Base-by-base conservation (phyloP, 805 yeast genomes). In the Saccharomycopsis fibuligera region DNA sequence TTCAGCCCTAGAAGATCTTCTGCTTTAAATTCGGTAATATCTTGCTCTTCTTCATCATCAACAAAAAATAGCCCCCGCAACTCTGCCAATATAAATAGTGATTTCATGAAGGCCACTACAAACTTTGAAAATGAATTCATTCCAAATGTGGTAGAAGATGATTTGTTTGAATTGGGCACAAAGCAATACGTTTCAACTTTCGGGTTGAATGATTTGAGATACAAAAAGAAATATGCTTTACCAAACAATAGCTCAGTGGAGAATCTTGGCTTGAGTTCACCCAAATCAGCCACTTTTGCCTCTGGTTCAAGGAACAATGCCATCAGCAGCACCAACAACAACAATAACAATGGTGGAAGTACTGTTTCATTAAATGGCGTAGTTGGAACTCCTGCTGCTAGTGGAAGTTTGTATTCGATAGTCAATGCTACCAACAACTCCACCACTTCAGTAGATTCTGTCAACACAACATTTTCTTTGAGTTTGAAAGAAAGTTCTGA, bases 191-290 rank as follows among this genome's bases (percentile, higher is more conserved):
- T 49, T 12, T 29, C 48, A 10, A 41, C 45, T n/a, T 50, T 47
- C 27, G 46, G 47, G 4, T 17, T 44, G 35, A 41, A 27, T 21
- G 55, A 52, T 41, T 21, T 52, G 24, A 31, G 55, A 14, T 49
- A 49, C 33, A 52, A 49, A 33, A 52, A 52, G 44, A 49, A 52
- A 36, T 52, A 52, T 24, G 53, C 53, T 6, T 35, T 52, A 22
- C 55, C 55, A 8, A 46, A 35, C 19, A 45, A 52, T 19, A 42
- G 29, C 35, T 42, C 50, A 21, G 48, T 44, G 5, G 54, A 48
- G n/a, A 36, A 35, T 23, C 24, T 44, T 17, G 22, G 35, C 6
- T 4, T 33, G 27, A 19, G 16, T 12, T 22, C 37, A 21, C 16
- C 38, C 1, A n/a, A n/a, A n/a, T n/a, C n/a, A n/a, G n/a, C n/a